These are phyloP conservation scores for Vitellaria paradoxa DNA, from an alignment of 179 eudicot genomes.

Conservation along the genomic window DNA sequence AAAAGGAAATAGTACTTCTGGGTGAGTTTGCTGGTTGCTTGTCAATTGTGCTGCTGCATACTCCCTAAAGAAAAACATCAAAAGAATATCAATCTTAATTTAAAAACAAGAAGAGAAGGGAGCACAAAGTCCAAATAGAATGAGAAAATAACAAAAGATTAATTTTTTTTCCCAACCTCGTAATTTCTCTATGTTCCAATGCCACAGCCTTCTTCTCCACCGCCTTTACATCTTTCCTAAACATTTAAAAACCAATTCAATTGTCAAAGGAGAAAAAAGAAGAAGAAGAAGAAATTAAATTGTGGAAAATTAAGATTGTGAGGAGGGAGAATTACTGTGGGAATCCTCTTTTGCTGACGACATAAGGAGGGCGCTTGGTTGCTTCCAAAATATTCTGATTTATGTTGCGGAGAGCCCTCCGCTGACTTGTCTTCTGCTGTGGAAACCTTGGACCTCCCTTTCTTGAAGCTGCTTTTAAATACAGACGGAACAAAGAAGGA, in stretches of 20 bases:
- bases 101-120: too few relatives aligned
- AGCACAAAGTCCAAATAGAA: neutral
- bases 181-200: neutral
- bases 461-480: neutral
- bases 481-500: neutral
- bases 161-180: neutral
- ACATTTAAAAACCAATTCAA: neutral
- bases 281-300: neutral
- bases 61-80: slow-evolving; percentile 6
- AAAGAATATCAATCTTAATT: slow-evolving; percentile 4
- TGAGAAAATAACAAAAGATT: neutral
- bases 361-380: neutral
- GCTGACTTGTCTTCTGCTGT: neutral
- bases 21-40: slow-evolving; percentile 5
- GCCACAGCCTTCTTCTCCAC: neutral
- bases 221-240: neutral
- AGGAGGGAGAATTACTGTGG: slow-evolving; percentile 7
- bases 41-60: neutral
- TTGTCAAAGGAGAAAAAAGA: neutral
- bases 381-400: slow-evolving; percentile 10
- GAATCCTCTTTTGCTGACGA: slow-evolving; percentile 10
- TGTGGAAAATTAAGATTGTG: neutral
- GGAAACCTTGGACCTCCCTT: slow-evolving; percentile 8
- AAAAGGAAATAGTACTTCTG: neutral
- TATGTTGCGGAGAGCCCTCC: slow-evolving; percentile 12